Percentiles rank a stretch among this genome's conserved stretches.
Evolutionary conservation across 2,329 filamentous ascomycete genomes (phyloP).

Genomic region (Ophiostoma himal-ulmi): DNA sequence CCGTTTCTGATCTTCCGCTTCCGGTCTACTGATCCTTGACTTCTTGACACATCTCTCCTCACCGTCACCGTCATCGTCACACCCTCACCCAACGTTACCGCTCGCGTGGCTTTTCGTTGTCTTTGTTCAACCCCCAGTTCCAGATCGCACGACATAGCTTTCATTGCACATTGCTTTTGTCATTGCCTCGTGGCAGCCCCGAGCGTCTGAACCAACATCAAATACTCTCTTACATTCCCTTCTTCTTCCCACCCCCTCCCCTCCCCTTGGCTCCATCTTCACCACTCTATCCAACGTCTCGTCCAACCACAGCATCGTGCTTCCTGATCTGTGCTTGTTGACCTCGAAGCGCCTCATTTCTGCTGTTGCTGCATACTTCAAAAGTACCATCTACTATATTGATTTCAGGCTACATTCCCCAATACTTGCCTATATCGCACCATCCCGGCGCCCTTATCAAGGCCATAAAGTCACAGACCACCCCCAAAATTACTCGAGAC

Average conservation of each 20-base stretch:
- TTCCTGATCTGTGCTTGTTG: background rate
- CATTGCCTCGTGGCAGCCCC: conserved; percentile 10
- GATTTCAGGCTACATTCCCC: background rate
- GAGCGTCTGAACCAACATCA: background rate
- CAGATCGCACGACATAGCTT: background rate
- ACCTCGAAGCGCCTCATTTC: conserved; percentile 8
- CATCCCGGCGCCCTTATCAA: background rate
- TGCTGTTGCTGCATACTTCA: background rate
- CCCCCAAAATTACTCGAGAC: background rate
- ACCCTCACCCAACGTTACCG: background rate
- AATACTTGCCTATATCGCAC: conserved; percentile 9
- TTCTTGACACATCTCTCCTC: background rate
- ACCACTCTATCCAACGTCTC: no score
- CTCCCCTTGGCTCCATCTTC: background rate
- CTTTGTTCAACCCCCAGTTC: background rate
- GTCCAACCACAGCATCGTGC: background rate
- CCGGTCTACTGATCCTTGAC: background rate
- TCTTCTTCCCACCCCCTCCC: background rate
- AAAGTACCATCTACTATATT: background rate
- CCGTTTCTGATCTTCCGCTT: background rate
- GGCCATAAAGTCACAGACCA: conserved; percentile 5
- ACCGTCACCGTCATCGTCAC: background rate
- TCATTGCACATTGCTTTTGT: background rate
- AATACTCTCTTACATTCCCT: background rate
- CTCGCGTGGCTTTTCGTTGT: background rate